Evolutionary conservation across 139 green algal species (phyloP).

Genomic region (Chlorella sp.): DNA sequence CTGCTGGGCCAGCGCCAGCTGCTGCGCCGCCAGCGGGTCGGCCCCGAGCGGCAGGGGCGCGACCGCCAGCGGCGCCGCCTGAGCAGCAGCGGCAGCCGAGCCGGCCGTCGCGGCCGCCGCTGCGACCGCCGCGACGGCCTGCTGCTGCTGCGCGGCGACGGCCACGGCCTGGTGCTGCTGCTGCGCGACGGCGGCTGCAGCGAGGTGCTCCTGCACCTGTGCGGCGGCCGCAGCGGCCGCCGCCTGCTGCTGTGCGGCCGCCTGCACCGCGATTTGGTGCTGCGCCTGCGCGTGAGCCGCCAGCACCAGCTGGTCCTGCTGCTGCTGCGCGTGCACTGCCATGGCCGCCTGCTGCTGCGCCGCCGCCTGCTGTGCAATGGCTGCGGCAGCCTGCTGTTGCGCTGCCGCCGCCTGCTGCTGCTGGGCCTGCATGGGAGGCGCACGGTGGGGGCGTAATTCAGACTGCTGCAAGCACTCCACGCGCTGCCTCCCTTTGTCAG

Average conservation of each 20-base stretch:
- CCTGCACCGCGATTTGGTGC: not conserved
- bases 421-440: too few species aligned
- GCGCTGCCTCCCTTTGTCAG: too few species aligned
- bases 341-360: not conserved
- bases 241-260: constrained; percentile 3
- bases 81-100: not conserved
- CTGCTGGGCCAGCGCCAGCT: not conserved
- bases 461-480: too few species aligned
- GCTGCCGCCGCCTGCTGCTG: constrained; percentile 5
- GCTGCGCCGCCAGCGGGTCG: not conserved
- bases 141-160: constrained; percentile 11
- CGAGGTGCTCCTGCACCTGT: not conserved
- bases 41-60: too few species aligned
- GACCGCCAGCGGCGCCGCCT: constrained; percentile 5
- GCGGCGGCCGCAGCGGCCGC: not conserved
- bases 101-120: constrained; percentile 8
- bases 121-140: not conserved
- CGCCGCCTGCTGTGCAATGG: not conserved
- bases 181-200: not conserved
- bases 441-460: too few species aligned
- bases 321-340: not conserved
- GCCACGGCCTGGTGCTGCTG: constrained; percentile 15
- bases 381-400: not conserved
- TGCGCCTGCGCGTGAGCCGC: not conserved
- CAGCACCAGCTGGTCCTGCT: not conserved